Conservation (phyloP, 1,284 basidiomycete species). For the Leucoagaricus sp. region DNA sequence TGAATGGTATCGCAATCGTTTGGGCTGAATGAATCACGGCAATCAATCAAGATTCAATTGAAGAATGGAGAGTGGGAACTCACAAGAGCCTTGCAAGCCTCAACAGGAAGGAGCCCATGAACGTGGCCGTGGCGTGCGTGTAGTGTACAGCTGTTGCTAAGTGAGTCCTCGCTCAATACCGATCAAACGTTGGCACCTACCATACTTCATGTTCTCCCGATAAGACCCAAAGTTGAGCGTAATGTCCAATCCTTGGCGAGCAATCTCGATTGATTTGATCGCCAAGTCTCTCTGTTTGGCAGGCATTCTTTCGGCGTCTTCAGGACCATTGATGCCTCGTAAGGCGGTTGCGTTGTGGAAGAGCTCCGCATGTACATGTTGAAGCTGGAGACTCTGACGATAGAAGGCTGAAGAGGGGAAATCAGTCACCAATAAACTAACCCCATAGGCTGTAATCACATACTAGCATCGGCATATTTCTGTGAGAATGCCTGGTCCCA, state of each 20-base stretch:
- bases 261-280: conserved; percentile 70
- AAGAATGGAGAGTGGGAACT: conserved; percentile 29
- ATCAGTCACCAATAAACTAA: background rate
- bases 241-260: conserved; percentile 68
- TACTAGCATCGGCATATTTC: conserved; percentile 80
- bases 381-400: conserved; percentile 79
- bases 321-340: conserved; percentile 73
- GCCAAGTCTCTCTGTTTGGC: conserved; percentile 69
- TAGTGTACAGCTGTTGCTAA: conserved; percentile 75
- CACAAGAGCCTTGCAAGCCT: conserved; percentile 86
- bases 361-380: conserved; percentile 76
- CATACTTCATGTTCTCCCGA: conserved; percentile 88
- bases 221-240: conserved; percentile 80
- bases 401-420: conserved; percentile 71
- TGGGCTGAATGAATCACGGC: conserved; percentile 52
- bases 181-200: conserved; percentile 36
- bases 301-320: conserved; percentile 77
- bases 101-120: conserved; percentile 86
- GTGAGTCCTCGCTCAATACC: background rate
- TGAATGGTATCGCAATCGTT: conserved; percentile 79
- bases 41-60: background rate
- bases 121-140: conserved; percentile 90
- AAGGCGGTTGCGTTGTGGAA: conserved; percentile 82
- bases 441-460: conserved; percentile 22
- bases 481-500: conserved; percentile 82